These are phyloP conservation scores for Elsinoe necatrix DNA, from an alignment of 2,329 filamentous ascomycete genomes.

Conservation along the genomic window DNA sequence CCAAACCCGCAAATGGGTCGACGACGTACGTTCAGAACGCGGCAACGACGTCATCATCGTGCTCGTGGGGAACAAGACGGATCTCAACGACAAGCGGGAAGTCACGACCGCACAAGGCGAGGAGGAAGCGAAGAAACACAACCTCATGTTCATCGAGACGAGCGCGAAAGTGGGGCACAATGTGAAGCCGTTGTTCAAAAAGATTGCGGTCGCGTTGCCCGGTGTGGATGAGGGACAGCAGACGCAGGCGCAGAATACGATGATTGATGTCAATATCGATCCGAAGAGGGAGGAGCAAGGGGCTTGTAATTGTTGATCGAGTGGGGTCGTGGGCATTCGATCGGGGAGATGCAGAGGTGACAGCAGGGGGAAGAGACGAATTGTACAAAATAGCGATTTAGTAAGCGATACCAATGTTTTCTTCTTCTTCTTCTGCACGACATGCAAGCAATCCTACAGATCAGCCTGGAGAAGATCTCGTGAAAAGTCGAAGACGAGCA, in stretches of 20 bases:
- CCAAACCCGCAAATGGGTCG: slow-evolving; percentile 99
- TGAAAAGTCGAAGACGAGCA: no score
- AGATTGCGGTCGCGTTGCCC: slow-evolving; percentile 94
- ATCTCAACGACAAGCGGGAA: slow-evolving; percentile 95
- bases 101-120: slow-evolving; percentile 94
- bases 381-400: slow-evolving; percentile 11
- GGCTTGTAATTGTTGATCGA: slow-evolving; percentile 11
- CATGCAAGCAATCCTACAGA: no score
- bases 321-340: background rate
- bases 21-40: slow-evolving; percentile 91
- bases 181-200: slow-evolving; percentile 93
- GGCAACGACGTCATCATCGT: slow-evolving; percentile 99
- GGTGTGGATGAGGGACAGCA: slow-evolving; percentile 90
- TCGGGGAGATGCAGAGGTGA: background rate
- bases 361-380: background rate
- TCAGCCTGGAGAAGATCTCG: no score
- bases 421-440: no score
- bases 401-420: slow-evolving; percentile 2
- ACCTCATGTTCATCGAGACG: slow-evolving; percentile 98
- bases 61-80: slow-evolving; percentile 97
- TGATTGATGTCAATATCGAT: background rate
- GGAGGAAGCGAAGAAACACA: slow-evolving; percentile 96
- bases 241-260: slow-evolving; percentile 71
- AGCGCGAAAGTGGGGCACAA: slow-evolving; percentile 97
- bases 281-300: slow-evolving; percentile 10